Percentiles rank a stretch among this genome's conserved stretches.
Evolutionary conservation across 2,329 filamentous ascomycete species (phyloP).

Genomic region (Colletotrichum ledebouriae): DNA sequence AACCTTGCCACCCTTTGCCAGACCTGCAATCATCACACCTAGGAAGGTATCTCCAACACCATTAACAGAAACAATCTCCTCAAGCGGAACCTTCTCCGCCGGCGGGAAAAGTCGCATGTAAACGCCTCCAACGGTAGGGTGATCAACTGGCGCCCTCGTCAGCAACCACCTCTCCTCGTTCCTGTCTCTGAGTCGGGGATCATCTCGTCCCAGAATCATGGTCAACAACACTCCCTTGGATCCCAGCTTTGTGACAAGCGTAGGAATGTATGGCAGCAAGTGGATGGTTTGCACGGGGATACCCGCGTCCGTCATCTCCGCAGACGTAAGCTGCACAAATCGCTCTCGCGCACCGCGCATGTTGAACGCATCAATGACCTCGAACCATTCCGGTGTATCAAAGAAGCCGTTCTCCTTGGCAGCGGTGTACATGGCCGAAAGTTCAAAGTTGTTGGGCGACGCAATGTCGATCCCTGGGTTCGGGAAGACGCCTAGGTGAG

Average conservation of each 20-base stretch:
- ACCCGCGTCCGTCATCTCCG: conserved; percentile 79
- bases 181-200: conserved; percentile 74
- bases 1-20: conserved; percentile 71
- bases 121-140: conserved; percentile 75
- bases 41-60: conserved; percentile 95
- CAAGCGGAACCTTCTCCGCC: conserved; percentile 68
- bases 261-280: conserved; percentile 89
- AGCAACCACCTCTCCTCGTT: conserved; percentile 79
- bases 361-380: conserved; percentile 81
- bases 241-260: conserved; percentile 87
- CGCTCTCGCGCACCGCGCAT: conserved; percentile 78
- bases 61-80: conserved; percentile 88
- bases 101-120: conserved; percentile 84
- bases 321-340: conserved; percentile 76
- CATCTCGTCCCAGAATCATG: conserved; percentile 75
- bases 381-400: conserved; percentile 81
- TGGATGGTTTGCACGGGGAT: conserved; percentile 87
- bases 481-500: conserved; percentile 68
- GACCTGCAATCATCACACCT: conserved; percentile 83
- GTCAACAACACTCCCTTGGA: conserved; percentile 81
- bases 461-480: conserved; percentile 76
- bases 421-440: conserved; percentile 81
- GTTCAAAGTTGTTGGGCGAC: conserved; percentile 87
- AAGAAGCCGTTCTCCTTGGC: conserved; percentile 78
- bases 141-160: conserved; percentile 68